Percentiles rank a stretch among this genome's conserved stretches.
phyloP scores from a whole-genome alignment of 352 stramenopile genomes.

The Pythium brachiatum region DNA sequence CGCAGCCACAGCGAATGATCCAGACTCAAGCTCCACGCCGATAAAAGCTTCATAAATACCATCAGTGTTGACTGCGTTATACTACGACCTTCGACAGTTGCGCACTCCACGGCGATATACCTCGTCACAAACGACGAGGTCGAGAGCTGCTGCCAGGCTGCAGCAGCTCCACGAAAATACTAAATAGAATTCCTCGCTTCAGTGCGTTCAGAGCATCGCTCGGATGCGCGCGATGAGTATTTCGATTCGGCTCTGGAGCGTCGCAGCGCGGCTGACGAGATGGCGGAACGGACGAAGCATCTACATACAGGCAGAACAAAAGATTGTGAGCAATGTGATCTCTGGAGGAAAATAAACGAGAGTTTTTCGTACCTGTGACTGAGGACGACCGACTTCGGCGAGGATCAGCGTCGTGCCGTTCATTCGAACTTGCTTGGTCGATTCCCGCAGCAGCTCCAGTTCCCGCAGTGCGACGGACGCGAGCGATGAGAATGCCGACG shows the following conservation, averaged over 20 bases:
- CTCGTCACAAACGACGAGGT: background rate
- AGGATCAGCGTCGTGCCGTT: conserved; percentile 64
- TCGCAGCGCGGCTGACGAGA: conserved; percentile 47
- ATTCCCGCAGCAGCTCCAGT: conserved; percentile 49
- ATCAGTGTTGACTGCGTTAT: conserved; percentile 15
- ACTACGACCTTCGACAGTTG: conserved; percentile 6
- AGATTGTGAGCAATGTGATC: background rate
- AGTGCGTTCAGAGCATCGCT: conserved; percentile 9
- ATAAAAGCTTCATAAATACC: conserved; percentile 9
- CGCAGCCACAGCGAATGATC: background rate
- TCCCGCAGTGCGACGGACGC: conserved; percentile 41
- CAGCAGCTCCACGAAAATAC: conserved; percentile 6
- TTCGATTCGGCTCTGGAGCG: conserved; percentile 54
- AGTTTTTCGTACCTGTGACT: conserved; percentile 31
- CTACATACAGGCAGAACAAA: conserved; percentile 14
- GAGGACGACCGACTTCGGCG: conserved; percentile 40
- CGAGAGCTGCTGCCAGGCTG: background rate
- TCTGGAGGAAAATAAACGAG: background rate
- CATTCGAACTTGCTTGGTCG: conserved; percentile 67
- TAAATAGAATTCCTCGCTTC: conserved; percentile 11
- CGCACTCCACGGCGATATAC: conserved; percentile 9
- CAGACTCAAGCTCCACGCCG: background rate
- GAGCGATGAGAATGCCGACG: conserved; percentile 40
- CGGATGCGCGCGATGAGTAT: conserved; percentile 30
- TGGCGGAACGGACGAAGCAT: conserved; percentile 44